Conservation (phyloP, 495 filamentous ascomycete species). For the Aspergillus affinis region DNA sequence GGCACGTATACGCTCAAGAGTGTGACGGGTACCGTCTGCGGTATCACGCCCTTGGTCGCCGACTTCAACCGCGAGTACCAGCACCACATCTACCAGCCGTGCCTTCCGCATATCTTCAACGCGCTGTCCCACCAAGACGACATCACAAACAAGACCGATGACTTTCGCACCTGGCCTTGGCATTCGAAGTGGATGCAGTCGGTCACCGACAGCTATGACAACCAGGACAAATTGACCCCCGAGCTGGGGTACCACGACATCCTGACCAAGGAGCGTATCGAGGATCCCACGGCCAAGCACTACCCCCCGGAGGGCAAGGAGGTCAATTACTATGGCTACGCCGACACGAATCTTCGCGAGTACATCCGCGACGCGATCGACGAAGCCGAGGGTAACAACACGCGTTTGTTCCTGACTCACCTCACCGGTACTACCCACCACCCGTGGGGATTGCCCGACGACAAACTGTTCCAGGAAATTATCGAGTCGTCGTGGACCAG, state of each 20-base stretch:
- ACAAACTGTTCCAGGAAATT: slow-evolving; percentile 33
- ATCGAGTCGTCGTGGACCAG: slow-evolving; percentile 21
- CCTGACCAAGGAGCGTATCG: slow-evolving; percentile 42
- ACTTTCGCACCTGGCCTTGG: slow-evolving; percentile 40
- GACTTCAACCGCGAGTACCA: slow-evolving; percentile 51
- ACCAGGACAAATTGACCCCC: slow-evolving; percentile 40
- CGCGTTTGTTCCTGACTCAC: slow-evolving; percentile 48
- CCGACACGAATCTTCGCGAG: slow-evolving; percentile 43
- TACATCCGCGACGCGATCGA: slow-evolving; percentile 50
- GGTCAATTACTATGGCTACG: slow-evolving; percentile 52
- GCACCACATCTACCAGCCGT: slow-evolving; percentile 51
- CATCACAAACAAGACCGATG: slow-evolving; percentile 24
- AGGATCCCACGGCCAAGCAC: slow-evolving; percentile 36
- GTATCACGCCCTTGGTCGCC: slow-evolving; percentile 45
- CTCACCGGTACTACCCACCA: slow-evolving; percentile 53
- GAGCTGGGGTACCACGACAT: slow-evolving; percentile 42
- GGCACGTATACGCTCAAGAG: slow-evolving; percentile 52
- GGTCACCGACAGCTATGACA: slow-evolving; percentile 48
- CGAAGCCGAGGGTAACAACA: slow-evolving; percentile 39
- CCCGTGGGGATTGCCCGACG: slow-evolving; percentile 41
- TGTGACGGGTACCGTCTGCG: slow-evolving; percentile 46
- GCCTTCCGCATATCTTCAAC: slow-evolving; percentile 44
- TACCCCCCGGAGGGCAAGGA: slow-evolving; percentile 36
- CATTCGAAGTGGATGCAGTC: slow-evolving; percentile 50
- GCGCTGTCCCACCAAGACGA: slow-evolving; percentile 36